Evolutionary conservation across 1,284 basidiomycete genomes (phyloP), one percentile per base, ranked within the genome.

Genomic region (Inonotus hispidus): DNA sequence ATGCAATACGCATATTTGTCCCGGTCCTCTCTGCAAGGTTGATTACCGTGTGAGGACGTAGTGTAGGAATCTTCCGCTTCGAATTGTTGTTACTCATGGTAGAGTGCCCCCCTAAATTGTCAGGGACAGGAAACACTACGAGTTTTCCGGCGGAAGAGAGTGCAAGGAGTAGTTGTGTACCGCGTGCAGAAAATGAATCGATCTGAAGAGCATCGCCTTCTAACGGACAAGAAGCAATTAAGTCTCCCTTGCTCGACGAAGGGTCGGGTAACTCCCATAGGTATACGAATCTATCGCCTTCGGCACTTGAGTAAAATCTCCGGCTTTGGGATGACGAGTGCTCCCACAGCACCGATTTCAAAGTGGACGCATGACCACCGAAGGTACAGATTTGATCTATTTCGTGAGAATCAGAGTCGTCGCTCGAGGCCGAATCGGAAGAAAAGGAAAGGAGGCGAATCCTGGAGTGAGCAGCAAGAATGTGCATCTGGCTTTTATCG

Each of bases 251-350:
- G 52, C 72, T 63, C 60, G 75, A 74, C 58, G 73, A 67, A 56
- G 67, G 74, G 62, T 71, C 74, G 29, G 76, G 73, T 63, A 82
- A 66, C 68, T 82, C 73, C 90, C 88, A 85, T 53, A 87, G 68
- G 67, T 84, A 88, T n/a, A 92, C 75, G 49, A 88, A 84, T 21
- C 91, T 82, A 72, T 93, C 91, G 32, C 80, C 81, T 67, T 90
- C 84, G 4, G 90, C 90, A 21, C 82, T 79, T 3, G 90, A 88
- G 46, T 89, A 73, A 71, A 93, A 90, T 29, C 76, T 78, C 29
- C 72, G 74, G 10, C 74, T 63, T 61, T 73, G 69, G 38, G 64
- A 66, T 61, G 73, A 68, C n/a, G 76, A 74, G 19, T 71, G 68
- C 63, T 79, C 77, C 84, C 85, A 87, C 57, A 75, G 73, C 6